Conservation (phyloP, 345 rosid species). For the Syzygium aromaticum region DNA sequence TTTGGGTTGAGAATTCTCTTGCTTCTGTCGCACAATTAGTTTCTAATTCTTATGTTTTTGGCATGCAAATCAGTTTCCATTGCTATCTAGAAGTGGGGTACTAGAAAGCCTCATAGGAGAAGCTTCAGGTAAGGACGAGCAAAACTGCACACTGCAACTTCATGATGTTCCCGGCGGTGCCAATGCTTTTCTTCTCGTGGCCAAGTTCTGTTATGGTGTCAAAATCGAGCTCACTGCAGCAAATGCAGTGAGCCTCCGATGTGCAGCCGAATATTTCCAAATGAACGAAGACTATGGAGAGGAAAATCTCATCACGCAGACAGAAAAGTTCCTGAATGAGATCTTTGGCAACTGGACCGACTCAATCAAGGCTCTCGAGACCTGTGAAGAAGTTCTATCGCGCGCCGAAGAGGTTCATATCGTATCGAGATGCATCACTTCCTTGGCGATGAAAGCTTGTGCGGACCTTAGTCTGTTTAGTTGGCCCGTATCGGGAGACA, state of each 20-base stretch:
- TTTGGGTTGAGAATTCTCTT: neutral
- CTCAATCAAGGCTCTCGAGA: constrained; percentile 64
- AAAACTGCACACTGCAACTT: constrained; percentile 41
- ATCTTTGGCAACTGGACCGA: constrained; percentile 59
- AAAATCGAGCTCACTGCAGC: constrained; percentile 58
- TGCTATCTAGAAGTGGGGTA: constrained; percentile 71
- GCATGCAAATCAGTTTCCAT: constrained; percentile 54
- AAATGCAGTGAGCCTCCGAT: constrained; percentile 61
- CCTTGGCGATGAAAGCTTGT: constrained; percentile 79
- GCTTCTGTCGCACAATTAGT: neutral
- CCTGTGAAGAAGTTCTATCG: constrained; percentile 53
- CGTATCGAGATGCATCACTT: constrained; percentile 66
- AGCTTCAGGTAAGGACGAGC: constrained; percentile 24
- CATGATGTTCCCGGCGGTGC: constrained; percentile 86
- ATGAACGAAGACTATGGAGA: constrained; percentile 77
- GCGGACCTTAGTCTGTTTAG: constrained; percentile 59
- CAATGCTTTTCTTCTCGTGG: constrained; percentile 59
- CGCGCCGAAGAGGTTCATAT: constrained; percentile 73
- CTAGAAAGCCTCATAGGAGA: constrained; percentile 45
- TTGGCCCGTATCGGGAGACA: constrained; percentile 56
- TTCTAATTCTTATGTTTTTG: neutral
- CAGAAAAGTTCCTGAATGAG: constrained; percentile 63
- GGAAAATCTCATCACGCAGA: constrained; percentile 59
- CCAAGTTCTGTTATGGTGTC: constrained; percentile 82
- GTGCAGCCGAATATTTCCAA: constrained; percentile 76